Evolutionary conservation across 78 protist species (phyloP).

Genomic region (Tieghemostelium lacteum): DNA sequence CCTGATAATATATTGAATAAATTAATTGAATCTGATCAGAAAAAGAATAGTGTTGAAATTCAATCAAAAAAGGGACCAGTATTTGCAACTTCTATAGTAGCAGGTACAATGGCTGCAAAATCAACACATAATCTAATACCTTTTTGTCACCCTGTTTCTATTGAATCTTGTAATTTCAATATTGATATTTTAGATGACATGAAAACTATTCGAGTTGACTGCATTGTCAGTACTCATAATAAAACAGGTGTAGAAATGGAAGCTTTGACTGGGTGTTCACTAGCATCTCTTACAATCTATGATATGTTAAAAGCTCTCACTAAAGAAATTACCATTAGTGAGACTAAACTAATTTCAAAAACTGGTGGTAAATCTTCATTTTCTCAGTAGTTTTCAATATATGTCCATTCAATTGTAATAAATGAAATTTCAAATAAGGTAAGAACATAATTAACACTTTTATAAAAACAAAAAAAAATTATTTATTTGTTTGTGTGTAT

Average conservation of each 20-base stretch:
- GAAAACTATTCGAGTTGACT: conserved; percentile 13
- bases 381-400: too few relatives aligned
- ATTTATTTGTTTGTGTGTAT: too few relatives aligned
- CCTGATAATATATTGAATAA: conserved; percentile 26
- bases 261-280: conserved; percentile 87
- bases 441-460: too few relatives aligned
- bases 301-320: conserved; percentile 91
- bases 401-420: too few relatives aligned
- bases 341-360: conserved; percentile 68
- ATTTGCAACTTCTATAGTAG: conserved; percentile 83
- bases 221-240: background rate
- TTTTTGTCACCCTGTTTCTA: conserved; percentile 88
- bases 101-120: conserved; percentile 92
- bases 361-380: conserved; percentile 88
- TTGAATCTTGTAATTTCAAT: conserved; percentile 56
- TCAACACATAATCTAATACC: conserved; percentile 83
- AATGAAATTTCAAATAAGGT: too few relatives aligned
- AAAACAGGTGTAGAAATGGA: conserved; percentile 95
- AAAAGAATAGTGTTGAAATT: conserved; percentile 11
- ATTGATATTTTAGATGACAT: conserved; percentile 1
- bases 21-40: background rate
- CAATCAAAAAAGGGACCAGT: conserved; percentile 85
- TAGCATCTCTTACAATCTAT: conserved; percentile 83
- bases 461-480: too few relatives aligned
- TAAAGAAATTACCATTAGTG: conserved; percentile 74